These are phyloP conservation scores for Cytospora leucostoma DNA, from an alignment of 2,329 filamentous ascomycete species.

Conservation along the genomic window DNA sequence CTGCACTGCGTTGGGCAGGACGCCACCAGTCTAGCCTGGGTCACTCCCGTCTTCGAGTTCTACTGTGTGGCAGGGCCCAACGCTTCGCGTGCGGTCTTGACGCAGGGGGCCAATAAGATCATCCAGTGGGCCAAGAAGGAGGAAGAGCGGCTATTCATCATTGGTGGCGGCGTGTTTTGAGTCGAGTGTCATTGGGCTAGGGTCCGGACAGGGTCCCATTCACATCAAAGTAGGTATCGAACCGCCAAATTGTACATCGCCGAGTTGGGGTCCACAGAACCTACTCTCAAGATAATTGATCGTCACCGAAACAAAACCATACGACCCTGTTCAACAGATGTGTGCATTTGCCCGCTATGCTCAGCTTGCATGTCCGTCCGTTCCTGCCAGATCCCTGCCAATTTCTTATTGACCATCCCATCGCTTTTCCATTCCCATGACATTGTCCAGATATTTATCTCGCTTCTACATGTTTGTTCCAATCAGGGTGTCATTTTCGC, in stretches of 20 bases:
- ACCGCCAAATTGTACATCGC: neutral
- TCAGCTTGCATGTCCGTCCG: neutral
- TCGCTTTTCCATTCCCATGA: neutral
- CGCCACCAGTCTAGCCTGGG: constrained; percentile 82
- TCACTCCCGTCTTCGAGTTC: constrained; percentile 87
- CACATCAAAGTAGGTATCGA: neutral
- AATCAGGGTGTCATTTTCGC: neutral
- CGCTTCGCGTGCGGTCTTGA: constrained; percentile 64
- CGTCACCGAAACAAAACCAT: neutral
- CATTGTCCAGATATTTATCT: neutral
- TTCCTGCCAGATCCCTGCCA: neutral
- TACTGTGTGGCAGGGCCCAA: constrained; percentile 90
- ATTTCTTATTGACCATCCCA: neutral
- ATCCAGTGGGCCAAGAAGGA: constrained; percentile 90
- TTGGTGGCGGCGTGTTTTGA: constrained; percentile 87
- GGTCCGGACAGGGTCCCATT: neutral
- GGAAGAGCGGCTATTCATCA: constrained; percentile 93
- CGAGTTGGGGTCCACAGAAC: neutral
- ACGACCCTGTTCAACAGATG: neutral
- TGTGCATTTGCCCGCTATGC: neutral
- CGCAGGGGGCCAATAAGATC: constrained; percentile 84
- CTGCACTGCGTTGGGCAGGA: constrained; percentile 77
- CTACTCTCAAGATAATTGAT: neutral
- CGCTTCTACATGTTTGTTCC: neutral
- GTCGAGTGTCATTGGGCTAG: neutral